These are phyloP conservation scores for Melocanna baccifera DNA, from an alignment of 176 grass and related monocot species.

Conservation along the genomic window DNA sequence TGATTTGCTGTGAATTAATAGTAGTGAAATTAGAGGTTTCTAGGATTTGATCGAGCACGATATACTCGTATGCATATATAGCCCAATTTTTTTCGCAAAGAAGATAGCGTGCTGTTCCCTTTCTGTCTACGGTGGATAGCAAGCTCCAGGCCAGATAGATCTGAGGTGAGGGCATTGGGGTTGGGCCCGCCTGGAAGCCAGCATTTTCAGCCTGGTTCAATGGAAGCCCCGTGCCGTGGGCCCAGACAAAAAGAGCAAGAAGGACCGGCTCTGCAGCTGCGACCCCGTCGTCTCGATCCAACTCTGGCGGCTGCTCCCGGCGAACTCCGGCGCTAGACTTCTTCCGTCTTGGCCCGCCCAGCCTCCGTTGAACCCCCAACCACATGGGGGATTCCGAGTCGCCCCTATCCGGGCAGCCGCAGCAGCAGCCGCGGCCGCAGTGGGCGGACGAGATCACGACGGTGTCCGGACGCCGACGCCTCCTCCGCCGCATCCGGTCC, in stretches of 20 bases:
- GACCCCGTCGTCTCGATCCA: not conserved
- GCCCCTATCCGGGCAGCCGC: constrained; percentile 29
- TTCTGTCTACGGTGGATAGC: no score
- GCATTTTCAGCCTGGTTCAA: not conserved
- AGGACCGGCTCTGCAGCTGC: not conserved
- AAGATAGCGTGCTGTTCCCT: no score
- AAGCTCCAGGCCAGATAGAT: no score
- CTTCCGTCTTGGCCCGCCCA: not conserved
- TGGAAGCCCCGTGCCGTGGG: no score
- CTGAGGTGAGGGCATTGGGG: not conserved
- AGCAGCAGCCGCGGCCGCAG: constrained; percentile 25
- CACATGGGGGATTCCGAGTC: constrained; percentile 61
- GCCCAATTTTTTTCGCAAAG: no score
- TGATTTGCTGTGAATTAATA: no score
- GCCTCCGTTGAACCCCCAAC: not conserved
- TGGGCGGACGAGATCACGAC: constrained; percentile 76
- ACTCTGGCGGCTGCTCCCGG: not conserved
- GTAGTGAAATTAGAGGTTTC: no score
- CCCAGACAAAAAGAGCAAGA: not conserved
- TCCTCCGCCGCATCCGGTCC: constrained; percentile 47
- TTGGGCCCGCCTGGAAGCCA: not conserved
- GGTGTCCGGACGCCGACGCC: constrained; percentile 46
- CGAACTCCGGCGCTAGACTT: not conserved
- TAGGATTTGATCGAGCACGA: no score
- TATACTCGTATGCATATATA: no score